Percentiles rank a stretch among this genome's conserved stretches.
Conservation (phyloP, 441 rosid genomes). For the Populus hybrid region DNA sequence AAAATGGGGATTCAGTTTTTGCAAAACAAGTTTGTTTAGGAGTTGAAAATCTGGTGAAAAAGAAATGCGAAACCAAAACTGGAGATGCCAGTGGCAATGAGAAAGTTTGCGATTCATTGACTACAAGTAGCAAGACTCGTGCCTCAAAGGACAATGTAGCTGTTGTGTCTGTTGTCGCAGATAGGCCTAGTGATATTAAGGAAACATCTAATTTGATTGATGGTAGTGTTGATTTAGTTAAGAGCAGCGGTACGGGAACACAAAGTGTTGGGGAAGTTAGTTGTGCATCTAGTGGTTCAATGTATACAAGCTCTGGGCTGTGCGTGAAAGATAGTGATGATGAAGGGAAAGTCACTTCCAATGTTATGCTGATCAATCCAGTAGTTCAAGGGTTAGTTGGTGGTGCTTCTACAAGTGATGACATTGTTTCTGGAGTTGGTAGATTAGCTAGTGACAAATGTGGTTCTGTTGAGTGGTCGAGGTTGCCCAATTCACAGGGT, state of each 20-base stretch:
- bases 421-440: slow-evolving; percentile 30
- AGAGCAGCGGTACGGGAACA: slow-evolving; percentile 22
- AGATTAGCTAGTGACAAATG: slow-evolving; percentile 23
- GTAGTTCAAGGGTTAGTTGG: slow-evolving; percentile 20
- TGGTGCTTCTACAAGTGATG: slow-evolving; percentile 28
- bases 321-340: slow-evolving; percentile 30
- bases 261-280: slow-evolving; percentile 22
- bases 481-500: slow-evolving; percentile 42
- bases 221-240: slow-evolving; percentile 7
- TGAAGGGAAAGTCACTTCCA: slow-evolving; percentile 25
- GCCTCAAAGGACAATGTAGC: slow-evolving; percentile 11
- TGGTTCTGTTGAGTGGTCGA: slow-evolving; percentile 43
- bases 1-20: slow-evolving; percentile 28
- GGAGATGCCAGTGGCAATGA: slow-evolving; percentile 10
- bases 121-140: slow-evolving; percentile 16
- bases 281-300: slow-evolving; percentile 32
- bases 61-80: slow-evolving; percentile 33
- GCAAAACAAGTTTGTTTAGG: slow-evolving; percentile 47
- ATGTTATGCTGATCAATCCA: slow-evolving; percentile 24
- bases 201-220: slow-evolving; percentile 31
- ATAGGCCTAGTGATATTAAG: slow-evolving; percentile 26
- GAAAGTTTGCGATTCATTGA: slow-evolving; percentile 19
- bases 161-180: slow-evolving; percentile 20
- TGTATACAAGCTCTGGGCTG: slow-evolving; percentile 19
- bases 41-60: slow-evolving; percentile 46